Evolutionary conservation across 345 rosid species (phyloP), one percentile per base, ranked within the genome.

Genomic region (Capsella bursapastoris): DNA sequence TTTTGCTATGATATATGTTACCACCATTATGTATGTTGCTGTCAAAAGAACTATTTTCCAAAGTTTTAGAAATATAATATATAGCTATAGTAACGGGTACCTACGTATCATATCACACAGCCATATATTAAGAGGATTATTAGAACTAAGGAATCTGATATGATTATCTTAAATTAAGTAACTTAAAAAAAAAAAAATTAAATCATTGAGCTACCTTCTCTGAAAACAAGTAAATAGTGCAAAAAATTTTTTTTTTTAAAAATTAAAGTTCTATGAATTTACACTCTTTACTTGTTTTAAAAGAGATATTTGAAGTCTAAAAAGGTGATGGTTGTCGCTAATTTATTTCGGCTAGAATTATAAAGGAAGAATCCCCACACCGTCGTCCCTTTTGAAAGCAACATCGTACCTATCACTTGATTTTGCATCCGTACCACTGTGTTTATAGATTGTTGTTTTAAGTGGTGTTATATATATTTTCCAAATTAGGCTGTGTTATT

Each of bases 281-380:
- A n/a, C n/a, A n/a, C n/a, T n/a, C n/a, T n/a, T n/a, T n/a, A n/a
- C n/a, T n/a, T n/a, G n/a, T n/a, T n/a, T n/a, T n/a, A n/a, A 14
- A 40, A 28, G 32, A 50, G 25, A 61, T 51, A 16, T 8, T 52
- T 7, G 53, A 63, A 40, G 45, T 44, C 40, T 41, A 72, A 41
- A 52, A 31, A 18, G 34, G 64, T 15, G 49, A 64, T 53, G 25
- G 47, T 53, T 63, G 56, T 64, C 13, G 8, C 32, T 40, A 22
- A 53, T 18, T 43, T 43, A 25, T 10, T 44, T 55, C 7, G 25
- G 70, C 28, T 53, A 44, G 14, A 73, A 32, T n/a, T 65, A 55
- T 65, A 56, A 45, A 47, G 35, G 57, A 73, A 73, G 37, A 53
- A 27, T 38, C 71, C 58, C 59, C 51, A 73, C 78, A 47, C 10